Evolutionary conservation across 345 rosid genomes (phyloP), one percentile per base, ranked within the genome.

Genomic region (Lepidium africanum): DNA sequence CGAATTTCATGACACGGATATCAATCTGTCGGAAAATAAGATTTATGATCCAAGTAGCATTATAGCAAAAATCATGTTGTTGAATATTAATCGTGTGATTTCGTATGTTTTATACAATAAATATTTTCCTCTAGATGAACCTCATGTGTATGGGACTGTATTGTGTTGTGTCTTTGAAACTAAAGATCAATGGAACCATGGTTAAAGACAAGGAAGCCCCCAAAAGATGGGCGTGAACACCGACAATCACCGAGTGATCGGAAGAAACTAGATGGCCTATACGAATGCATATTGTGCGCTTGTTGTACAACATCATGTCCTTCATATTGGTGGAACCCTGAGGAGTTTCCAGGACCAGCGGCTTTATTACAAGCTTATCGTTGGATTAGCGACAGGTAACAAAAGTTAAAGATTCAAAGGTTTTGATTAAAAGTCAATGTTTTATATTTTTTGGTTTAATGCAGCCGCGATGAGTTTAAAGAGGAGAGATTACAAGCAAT

Each of bases 301-400:
- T 86, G 93, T 57, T 86, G 96, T 38, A 84, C 74, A 48, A 72
- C 85, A 19, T 80, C 88, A 0, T 85, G 93, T 70, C 89, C 91
- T 6, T 77, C 88, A 1, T 84, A 85, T 14, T 84, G 91, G 96
- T 87, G 91, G 93, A 89, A 79, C 49, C 88, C 92, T 3, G 85
- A 89, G 65, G 84, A 82, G 72, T 87, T 79, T 65, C 76, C 77
- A 1, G 88, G 94, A 30, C 90, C 87, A 1, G 92, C 89, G 0
- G 52, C 95, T 33, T 72, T 86, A 71, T 77, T 88, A 60, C 92
- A 88, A 33, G 85, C 82, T 7, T 83, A 81, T 53, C 67, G 85
- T 21, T 85, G 90, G 90, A 81, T 88, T 36, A 70, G 46, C n/a
- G 90, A 83, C 13, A 84, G 86, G 88, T 82, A 65, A 45, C 32